Evolutionary conservation across 768 basidiomycete species (phyloP).

Genomic region (Flagelloscypha sp.): DNA sequence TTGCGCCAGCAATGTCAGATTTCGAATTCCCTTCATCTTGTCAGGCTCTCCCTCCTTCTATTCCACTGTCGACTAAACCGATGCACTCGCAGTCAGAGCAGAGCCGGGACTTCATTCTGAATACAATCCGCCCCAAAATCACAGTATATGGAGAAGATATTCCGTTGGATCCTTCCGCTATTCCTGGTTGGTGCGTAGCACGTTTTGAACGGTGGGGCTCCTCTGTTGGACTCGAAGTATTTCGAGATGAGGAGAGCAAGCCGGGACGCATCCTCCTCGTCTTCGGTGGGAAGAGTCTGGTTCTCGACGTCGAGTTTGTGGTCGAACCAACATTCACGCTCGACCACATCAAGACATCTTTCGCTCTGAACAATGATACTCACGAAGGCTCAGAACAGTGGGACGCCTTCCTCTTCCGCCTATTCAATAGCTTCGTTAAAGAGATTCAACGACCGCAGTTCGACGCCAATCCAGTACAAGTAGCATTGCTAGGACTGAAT

Average conservation of each 20-base stretch:
- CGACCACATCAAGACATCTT: conserved; percentile 59
- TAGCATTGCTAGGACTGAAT: conserved; percentile 36
- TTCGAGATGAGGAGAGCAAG: conserved; percentile 47
- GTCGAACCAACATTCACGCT: conserved; percentile 30
- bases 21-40: conserved; percentile 42
- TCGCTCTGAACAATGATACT: conserved; percentile 52
- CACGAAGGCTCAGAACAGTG: conserved; percentile 46
- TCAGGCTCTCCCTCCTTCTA: conserved; percentile 24
- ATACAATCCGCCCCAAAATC: conserved; percentile 35
- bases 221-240: conserved; percentile 65
- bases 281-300: conserved; percentile 73
- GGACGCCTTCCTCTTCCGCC: conserved; percentile 53
- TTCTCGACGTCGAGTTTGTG: conserved; percentile 65
- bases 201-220: conserved; percentile 56
- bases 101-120: conserved; percentile 39
- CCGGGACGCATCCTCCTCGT: conserved; percentile 47
- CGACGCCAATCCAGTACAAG: conserved; percentile 43
- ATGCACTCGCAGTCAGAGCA: conserved; percentile 40
- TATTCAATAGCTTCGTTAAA: conserved; percentile 47
- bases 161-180: conserved; percentile 36
- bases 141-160: conserved; percentile 64
- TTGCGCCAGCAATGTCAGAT: conserved; percentile 56
- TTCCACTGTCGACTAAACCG: conserved; percentile 2
- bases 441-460: conserved; percentile 52
- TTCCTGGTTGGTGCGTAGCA: conserved; percentile 51